These are phyloP conservation scores for Tetratostichococcus sp. DNA, from an alignment of 139 green algal genomes.

Conservation along the genomic window DNA sequence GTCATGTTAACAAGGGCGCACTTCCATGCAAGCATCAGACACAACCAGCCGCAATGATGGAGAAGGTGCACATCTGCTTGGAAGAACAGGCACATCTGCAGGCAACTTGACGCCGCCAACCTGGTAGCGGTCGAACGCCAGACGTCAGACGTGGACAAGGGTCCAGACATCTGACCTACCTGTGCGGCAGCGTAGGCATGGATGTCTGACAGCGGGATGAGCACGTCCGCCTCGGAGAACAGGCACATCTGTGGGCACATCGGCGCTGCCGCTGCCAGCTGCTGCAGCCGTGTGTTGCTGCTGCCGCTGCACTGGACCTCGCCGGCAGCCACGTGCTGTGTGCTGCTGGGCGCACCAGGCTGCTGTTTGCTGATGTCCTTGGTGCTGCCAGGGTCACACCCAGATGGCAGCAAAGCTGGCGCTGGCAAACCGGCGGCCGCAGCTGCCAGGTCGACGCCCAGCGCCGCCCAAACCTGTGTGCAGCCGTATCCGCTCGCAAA, in stretches of 20 bases:
- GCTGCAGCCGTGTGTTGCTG: neutral
- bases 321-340: neutral
- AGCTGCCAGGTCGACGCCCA: neutral
- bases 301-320: neutral
- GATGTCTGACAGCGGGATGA: constrained; percentile 46
- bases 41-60: too few species aligned
- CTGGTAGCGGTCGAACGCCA: neutral
- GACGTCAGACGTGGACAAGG: neutral
- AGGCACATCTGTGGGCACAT: constrained; percentile 61
- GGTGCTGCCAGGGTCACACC: too few species aligned
- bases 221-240: constrained; percentile 50
- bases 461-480: neutral
- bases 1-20: neutral
- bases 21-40: too few species aligned
- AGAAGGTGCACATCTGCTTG: too few species aligned
- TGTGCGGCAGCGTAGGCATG: constrained; percentile 51
- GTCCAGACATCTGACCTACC: constrained; percentile 8
- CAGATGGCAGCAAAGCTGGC: neutral
- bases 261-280: constrained; percentile 21
- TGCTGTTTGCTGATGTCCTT: too few species aligned
- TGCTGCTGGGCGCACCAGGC: neutral
- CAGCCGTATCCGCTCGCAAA: constrained; percentile 6
- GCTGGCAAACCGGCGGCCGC: too few species aligned
- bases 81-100: too few species aligned
- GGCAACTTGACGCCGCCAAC: too few species aligned